Evolutionary conservation across 805 yeast genomes (phyloP), one percentile per base, ranked within the genome.

Genomic region (Wickerhamomyces sydowiorum): DNA sequence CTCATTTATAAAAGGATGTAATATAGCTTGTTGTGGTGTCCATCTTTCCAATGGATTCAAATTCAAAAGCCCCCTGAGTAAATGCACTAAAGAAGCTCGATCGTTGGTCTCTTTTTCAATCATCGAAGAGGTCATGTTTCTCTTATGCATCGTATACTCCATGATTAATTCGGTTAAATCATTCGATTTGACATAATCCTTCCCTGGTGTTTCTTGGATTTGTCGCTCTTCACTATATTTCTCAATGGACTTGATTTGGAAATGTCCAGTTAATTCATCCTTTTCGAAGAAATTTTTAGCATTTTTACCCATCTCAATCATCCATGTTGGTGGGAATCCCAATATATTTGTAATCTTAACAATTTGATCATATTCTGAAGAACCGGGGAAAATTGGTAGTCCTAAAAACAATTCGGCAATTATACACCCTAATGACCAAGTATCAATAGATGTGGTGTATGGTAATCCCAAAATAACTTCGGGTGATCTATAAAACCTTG

Each of bases 361-460:
- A 35, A 95, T 66, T 62, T 91, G 97, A 59, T 91, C 89, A 62
- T 82, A 93, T 62, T 93, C 99, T 0, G 96, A 86, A 3, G 89
- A 75, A 3, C 99, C 99, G 0, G 99, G 97, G 54, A 91, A 88
- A 51, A 91, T 71, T 1, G 99, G 99, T 42, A 91, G 70, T 1
- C 99, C 99, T 39, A 91, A 63, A 51, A 85, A 90, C 37, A 91
- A 66, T 61, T 93, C 99, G 1, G 93, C 95, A 27, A 88, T 78
- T 39, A 93, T 87, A 59, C 97, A 86, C 0, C 96, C 99, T 35
- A 90, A 67, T 0, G 98, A 91, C 99, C 99, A 93, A 80, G 91
- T 88, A 60, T 91, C 99, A 40, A 93, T 91, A 7, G 96, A 80
- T 9, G 95, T 78, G 1, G 96, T 85, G 57, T 93, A 91, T 5